Base-by-base conservation (phyloP, 768 basidiomycete species). In the Collybia sordida region DNA sequence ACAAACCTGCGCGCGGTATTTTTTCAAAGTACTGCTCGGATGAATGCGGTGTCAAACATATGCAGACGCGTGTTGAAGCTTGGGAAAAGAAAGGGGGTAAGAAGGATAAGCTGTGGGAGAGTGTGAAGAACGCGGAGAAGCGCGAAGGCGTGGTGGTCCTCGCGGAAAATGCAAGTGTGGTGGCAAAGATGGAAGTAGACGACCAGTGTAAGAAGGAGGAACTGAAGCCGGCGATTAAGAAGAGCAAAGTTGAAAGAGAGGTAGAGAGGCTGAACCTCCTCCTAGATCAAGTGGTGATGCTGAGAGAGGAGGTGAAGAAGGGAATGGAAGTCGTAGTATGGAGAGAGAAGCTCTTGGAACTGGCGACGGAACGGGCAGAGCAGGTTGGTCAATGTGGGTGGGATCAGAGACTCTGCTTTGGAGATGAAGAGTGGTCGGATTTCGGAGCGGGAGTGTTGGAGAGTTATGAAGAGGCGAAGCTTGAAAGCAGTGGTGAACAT, bases 21-120 rank as follows among this genome's bases (percentile, higher is more conserved):
- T 86, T 93, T 59, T 94, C 92, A 19, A 95, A 95, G 64, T 96
- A 93, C 64, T 96, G 93, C 65, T 93, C 90, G 12, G 87, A 91
- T 46, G 89, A 88, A 53, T 96, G 93, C 56, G 93, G 93, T 11
- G 70, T 89, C 53, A 80, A 79, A 55, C 86, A 80, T 66, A 84
- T 88, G 83, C 80, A 78, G 53, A 68, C 71, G 40, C 82, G 82
- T 39, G 81, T 90, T 41, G 74, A 82, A 21, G 72, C 71, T 34
- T 89, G 82, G 79, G 69, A 79, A 9, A 78, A 78, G 57, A 78
- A 78, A 27, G 85, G 85, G 17, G 85, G 85, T 3, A 80, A 80
- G 61, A 76, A 77, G 51, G 81, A 80, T 43, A 70, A 75, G 38
- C 72, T 93, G 1, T 93, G 89, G 90, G 83, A 85, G 34, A 79